Evolutionary conservation across 2,329 filamentous ascomycete species (phyloP).

Genomic region (Bipolaris gigantea): DNA sequence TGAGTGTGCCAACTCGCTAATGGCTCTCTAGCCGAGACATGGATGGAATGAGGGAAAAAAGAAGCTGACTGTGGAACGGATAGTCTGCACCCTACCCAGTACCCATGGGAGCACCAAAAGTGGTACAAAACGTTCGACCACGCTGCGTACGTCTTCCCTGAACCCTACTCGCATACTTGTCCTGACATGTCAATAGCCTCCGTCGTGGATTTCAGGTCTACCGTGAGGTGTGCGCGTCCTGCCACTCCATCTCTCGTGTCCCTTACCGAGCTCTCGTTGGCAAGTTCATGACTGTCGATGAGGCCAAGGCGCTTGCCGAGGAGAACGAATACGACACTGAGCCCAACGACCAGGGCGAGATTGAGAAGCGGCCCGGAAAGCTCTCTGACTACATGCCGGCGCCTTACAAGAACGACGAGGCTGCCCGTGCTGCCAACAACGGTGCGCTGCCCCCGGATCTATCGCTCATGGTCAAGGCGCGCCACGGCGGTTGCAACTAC

Average conservation of each 20-base stretch:
- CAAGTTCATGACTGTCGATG: constrained; percentile 89
- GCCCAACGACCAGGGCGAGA: constrained; percentile 96
- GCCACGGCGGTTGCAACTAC: constrained; percentile 98
- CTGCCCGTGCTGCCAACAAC: constrained; percentile 95
- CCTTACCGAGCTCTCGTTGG: constrained; percentile 93
- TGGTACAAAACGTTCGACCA: constrained; percentile 97
- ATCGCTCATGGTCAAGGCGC: constrained; percentile 94
- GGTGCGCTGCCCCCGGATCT: constrained; percentile 97
- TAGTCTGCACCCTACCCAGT: constrained; percentile 87
- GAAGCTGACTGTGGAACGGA: constrained; percentile 29
- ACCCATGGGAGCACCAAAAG: constrained; percentile 94
- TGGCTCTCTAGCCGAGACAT: constrained; percentile 1
- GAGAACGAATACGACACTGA: constrained; percentile 98
- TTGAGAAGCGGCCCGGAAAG: constrained; percentile 98
- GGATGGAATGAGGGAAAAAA: constrained; percentile 21
- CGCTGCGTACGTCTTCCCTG: constrained; percentile 71
- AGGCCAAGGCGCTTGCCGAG: constrained; percentile 96
- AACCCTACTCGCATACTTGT: not conserved
- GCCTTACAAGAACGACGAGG: constrained; percentile 99
- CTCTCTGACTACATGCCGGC: constrained; percentile 93
- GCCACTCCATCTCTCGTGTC: constrained; percentile 93
- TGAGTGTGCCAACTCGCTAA: constrained; percentile 59
- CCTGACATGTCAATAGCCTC: constrained; percentile 60
- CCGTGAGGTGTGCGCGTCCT: constrained; percentile 95
- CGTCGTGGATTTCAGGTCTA: constrained; percentile 99